phyloP scores from a whole-genome alignment of 768 basidiomycete species.

The Rhizopogon vulgaris region DNA sequence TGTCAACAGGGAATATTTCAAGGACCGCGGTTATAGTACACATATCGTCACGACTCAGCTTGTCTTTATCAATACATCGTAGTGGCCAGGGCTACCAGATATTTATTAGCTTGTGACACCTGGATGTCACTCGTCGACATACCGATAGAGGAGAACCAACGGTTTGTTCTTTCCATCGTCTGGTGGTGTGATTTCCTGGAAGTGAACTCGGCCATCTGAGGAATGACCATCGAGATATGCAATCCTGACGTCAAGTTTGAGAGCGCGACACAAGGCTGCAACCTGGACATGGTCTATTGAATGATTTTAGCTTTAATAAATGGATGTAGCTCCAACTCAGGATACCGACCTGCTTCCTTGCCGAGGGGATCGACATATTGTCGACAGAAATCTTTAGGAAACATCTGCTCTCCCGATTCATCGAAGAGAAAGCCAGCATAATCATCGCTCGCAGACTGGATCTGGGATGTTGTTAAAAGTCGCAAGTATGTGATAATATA shows the following conservation, averaged over 20 bases:
- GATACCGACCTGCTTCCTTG: constrained; percentile 61
- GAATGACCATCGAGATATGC: constrained; percentile 76
- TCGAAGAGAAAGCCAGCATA: constrained; percentile 60
- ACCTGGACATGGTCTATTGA: constrained; percentile 74
- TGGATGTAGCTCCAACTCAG: neutral
- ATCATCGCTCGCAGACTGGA: constrained; percentile 53
- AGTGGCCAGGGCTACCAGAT: constrained; percentile 74
- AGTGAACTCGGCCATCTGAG: constrained; percentile 47
- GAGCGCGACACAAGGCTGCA: constrained; percentile 62
- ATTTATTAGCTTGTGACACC: constrained; percentile 2
- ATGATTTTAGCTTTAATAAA: neutral
- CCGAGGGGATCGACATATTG: constrained; percentile 71
- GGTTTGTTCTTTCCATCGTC: constrained; percentile 38
- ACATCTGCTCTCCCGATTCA: constrained; percentile 26
- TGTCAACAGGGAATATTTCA: neutral
- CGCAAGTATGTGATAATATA: constrained; percentile 77
- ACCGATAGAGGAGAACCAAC: constrained; percentile 73
- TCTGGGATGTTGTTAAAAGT: constrained; percentile 77
- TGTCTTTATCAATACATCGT: constrained; percentile 50
- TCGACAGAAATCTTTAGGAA: constrained; percentile 72
- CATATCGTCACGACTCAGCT: neutral
- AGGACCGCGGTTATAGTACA: neutral
- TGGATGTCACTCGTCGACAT: constrained; percentile 13
- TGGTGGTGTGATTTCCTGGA: constrained; percentile 47
- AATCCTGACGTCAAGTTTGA: constrained; percentile 62